Base-by-base conservation (phyloP, 306 rosid species). In the Biancaea sappan region DNA sequence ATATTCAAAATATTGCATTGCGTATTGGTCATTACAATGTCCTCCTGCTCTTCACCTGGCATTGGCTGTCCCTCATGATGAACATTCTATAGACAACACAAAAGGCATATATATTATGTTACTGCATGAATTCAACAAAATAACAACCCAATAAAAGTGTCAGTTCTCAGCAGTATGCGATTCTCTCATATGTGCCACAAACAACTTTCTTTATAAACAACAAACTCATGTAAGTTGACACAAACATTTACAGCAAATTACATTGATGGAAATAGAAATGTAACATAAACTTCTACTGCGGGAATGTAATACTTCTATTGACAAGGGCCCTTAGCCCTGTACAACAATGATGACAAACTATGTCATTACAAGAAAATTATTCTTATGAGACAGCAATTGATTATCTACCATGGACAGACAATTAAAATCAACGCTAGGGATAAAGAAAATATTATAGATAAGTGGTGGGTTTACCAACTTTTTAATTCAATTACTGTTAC, bases 1-100 rank as follows among this genome's bases (percentile, higher is more conserved):
- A 67, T 22, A 80, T 94, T 94, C 76, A 88, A 84, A 72, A 94
- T 77, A 75, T 66, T 81, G 79, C 88, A 38, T 71, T 94, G 92
- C 46, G 94, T 90, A 74, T 87, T 84, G 61, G 97, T 94, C 97
- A 94, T 92, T 67, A 92, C 84, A 69, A 94, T 82, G 61, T 94
- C 99, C 77, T 94, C 99, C 79, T 80, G 89, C 80, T 92, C 99
- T 41, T 94, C 99, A 54, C 95, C 99, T 22, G 95, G 95, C 95
- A 94, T 90, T 59, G 93, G 93, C 56, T 92, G 90, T 54, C 99
- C 99, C 15, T 47, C 46, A 54, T 94, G 96, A 88, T 92, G 96
- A 80, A 94, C 97, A 40, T 88, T 91, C 99, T 94, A 82, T 83
- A 80, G 78, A 52, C 83, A 80, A 74, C 50, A 67, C 43, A 79